Conservation (phyloP, 306 rosid genomes). For the Cyclanthera cordifolia region DNA sequence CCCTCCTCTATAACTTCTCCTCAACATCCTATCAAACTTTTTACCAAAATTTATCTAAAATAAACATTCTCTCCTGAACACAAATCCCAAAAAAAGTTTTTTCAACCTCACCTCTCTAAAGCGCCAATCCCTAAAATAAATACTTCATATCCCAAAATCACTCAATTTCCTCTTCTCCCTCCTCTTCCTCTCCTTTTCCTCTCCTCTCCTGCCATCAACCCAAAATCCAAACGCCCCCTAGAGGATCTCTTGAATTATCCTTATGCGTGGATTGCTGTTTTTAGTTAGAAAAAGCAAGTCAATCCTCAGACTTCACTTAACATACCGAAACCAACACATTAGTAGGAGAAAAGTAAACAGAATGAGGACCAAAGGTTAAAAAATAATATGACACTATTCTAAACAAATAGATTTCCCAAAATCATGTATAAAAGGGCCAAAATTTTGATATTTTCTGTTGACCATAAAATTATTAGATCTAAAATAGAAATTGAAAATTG, state of each 20-base stretch:
- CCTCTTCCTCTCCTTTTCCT: too few species aligned
- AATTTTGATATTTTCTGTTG: background rate
- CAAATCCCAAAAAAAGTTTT: too few species aligned
- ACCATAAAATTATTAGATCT: slow-evolving; percentile 19
- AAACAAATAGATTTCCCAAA: background rate
- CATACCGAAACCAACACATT: background rate
- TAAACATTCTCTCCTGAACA: too few species aligned
- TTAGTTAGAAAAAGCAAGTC: background rate
- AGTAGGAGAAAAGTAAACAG: background rate
- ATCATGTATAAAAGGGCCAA: background rate
- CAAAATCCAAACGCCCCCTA: too few species aligned
- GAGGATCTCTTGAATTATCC: background rate
- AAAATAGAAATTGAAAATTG: slow-evolving; percentile 25
- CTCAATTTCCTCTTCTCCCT: too few species aligned
- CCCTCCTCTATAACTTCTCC: too few species aligned
- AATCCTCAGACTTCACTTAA: background rate
- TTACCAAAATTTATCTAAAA: too few species aligned
- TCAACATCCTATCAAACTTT: too few species aligned
- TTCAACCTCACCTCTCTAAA: too few species aligned
- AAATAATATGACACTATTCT: background rate
- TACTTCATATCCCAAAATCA: too few species aligned
- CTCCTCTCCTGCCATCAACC: too few species aligned
- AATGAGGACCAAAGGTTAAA: background rate
- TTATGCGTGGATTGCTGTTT: background rate
- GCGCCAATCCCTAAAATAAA: too few species aligned